Evolutionary conservation across 768 basidiomycete genomes (phyloP).

Genomic region (Termitomyces titanicus): DNA sequence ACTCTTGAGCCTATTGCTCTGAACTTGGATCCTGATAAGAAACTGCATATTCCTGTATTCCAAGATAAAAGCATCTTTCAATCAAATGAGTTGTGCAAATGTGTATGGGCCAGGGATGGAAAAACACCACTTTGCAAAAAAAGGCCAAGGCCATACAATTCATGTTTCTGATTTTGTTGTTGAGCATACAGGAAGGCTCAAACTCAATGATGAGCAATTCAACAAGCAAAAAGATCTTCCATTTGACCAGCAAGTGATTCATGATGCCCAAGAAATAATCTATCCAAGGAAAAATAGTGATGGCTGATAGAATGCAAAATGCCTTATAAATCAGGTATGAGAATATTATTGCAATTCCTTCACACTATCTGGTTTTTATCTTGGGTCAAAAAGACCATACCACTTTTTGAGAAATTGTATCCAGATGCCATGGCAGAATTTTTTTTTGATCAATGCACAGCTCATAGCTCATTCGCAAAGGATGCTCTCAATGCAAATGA

Average conservation of each 20-base stretch:
- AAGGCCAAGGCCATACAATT: neutral
- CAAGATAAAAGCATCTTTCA: neutral
- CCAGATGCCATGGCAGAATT: neutral
- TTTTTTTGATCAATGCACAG: neutral
- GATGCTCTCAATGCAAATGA: neutral
- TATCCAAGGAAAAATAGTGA: neutral
- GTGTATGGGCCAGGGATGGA: neutral
- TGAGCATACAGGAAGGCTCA: neutral
- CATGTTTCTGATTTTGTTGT: neutral
- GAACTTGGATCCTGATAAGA: neutral
- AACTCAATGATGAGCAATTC: neutral
- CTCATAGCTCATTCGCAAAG: neutral
- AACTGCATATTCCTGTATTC: neutral
- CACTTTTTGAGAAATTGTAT: too few relatives aligned
- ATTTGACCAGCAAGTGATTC: neutral
- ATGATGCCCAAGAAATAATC: neutral
- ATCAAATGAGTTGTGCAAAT: neutral
- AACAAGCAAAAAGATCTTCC: neutral
- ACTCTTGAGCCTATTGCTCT: neutral
- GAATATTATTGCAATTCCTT: neutral
- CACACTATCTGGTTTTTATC: too few relatives aligned
- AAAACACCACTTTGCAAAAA: neutral
- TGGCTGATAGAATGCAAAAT: neutral
- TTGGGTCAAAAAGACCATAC: too few relatives aligned
- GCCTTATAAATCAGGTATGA: neutral